A percentile compares a stretch with the other conserved stretches of the same genome.
Evolutionary conservation across 257 asterid species (phyloP).

Genomic region (Buddleja alternifolia): DNA sequence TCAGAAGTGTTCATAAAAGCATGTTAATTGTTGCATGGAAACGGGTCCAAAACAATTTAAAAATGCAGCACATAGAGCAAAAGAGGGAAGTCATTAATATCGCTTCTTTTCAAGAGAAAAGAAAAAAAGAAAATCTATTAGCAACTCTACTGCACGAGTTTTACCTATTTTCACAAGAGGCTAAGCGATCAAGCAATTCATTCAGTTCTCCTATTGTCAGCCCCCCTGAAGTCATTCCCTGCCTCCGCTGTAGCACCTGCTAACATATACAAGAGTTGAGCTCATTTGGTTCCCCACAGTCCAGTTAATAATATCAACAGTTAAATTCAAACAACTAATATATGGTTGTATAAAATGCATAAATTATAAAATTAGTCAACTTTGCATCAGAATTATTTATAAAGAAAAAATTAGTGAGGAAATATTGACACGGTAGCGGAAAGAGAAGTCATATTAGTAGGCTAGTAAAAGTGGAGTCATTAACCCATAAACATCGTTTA

Average conservation of each 20-base stretch:
- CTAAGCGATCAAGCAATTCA: constrained; percentile 83
- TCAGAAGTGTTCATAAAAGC: constrained; percentile 9
- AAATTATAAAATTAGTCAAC: background rate
- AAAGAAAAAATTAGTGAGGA: background rate
- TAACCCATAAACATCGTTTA: background rate
- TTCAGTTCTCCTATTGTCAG: constrained; percentile 72
- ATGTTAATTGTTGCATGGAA: constrained; percentile 3
- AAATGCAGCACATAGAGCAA: constrained; percentile 25
- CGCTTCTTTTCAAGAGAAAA: background rate
- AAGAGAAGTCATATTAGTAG: background rate
- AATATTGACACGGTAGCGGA: background rate
- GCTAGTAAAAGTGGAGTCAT: background rate
- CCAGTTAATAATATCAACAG: constrained; percentile 3
- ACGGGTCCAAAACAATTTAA: constrained; percentile 19
- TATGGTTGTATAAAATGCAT: background rate
- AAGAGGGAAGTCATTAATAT: constrained; percentile 8
- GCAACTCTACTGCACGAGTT: constrained; percentile 18
- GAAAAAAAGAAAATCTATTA: background rate
- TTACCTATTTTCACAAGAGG: constrained; percentile 81
- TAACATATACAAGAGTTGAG: constrained; percentile 25
- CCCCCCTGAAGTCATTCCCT: constrained; percentile 80
- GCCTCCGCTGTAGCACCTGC: constrained; percentile 85
- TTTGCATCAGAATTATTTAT: background rate
- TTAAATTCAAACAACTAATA: constrained; percentile 1
- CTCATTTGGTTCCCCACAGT: background rate